Evolutionary conservation across 306 rosid species (phyloP), one percentile per base, ranked within the genome.

Genomic region (Parietaria judaica): DNA sequence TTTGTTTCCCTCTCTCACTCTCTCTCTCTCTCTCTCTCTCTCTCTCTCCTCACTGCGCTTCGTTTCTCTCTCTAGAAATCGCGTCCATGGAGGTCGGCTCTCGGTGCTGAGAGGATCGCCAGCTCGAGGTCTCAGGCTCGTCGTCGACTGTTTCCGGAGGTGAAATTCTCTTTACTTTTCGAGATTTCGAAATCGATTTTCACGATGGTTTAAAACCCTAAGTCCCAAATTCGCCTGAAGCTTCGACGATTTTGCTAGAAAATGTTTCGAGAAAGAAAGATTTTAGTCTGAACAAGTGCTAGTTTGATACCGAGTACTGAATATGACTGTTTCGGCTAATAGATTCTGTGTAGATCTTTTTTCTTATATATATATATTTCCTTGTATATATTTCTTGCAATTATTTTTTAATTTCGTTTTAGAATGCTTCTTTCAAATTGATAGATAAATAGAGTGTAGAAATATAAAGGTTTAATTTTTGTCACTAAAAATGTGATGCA

Each of bases 11-110:
- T 39, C 12, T 57, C 45, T 58, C 49, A 37, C 63, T 58, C 63
- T 6, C 17, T 36, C 63, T 37, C 47, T 37, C 63, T 36, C 31
- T 17, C 60, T 55, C 37, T 39, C 63, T 56, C 60, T 58, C 63
- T 36, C 61, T 57, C 15, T 38, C 63, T 14, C 48, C 15, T 38
- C 63, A 37, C 48, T 58, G 14, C 31, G 31, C 31, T 41, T 31
- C 37, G 31, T 58, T 38, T 39, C 9, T 58, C 43, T 37, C 10
- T 58, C 8, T 38, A 45, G 17, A 60, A 60, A 23, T 61, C 11
- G 55, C 64, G 17, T 62, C n/a, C 55, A 47, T 62, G 66, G 66
- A 62, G 16, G 52, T 17, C 52, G 65, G 52, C 15, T 43, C 8
- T 56, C 31, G 34, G 34, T 36, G 13, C 43, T 62, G 54, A 12